Percentiles rank a stretch among this genome's conserved stretches.
phyloP scores from a whole-genome alignment of 805 yeast genomes.

The Metschnikowia borealis region DNA sequence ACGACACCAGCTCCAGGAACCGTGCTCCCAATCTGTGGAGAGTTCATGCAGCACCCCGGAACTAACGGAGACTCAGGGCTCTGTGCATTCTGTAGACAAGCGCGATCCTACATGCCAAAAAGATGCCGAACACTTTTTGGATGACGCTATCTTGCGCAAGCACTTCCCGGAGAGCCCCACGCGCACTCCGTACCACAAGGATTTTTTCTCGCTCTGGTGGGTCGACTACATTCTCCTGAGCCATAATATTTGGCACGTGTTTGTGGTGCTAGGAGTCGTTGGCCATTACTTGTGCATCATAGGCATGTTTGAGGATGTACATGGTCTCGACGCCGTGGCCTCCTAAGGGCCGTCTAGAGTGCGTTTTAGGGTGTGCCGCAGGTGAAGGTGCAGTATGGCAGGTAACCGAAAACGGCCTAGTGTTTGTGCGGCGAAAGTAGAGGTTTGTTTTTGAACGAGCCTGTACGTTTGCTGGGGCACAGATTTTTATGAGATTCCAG shows the following conservation, averaged over 20 bases:
- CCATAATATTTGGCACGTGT: slow-evolving; percentile 92
- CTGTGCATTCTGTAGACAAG: neutral
- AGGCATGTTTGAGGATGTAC: slow-evolving; percentile 55
- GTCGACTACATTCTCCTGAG: slow-evolving; percentile 70
- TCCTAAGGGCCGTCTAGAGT: neutral
- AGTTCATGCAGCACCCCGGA: neutral
- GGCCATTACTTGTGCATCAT: slow-evolving; percentile 83
- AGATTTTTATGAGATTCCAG: neutral
- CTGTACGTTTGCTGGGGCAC: neutral
- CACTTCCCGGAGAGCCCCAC: slow-evolving; percentile 35
- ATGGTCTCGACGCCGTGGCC: neutral
- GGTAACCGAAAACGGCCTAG: neutral
- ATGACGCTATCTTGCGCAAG: slow-evolving; percentile 29
- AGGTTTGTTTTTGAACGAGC: neutral
- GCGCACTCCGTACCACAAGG: slow-evolving; percentile 32
- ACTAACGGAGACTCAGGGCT: neutral
- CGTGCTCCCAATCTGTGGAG: neutral
- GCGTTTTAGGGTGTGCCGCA: neutral
- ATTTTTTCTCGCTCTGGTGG: slow-evolving; percentile 72
- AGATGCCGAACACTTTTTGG: slow-evolving; percentile 18
- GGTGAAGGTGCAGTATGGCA: neutral
- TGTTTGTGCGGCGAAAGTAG: neutral
- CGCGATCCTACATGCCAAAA: neutral
- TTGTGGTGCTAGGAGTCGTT: slow-evolving; percentile 82
- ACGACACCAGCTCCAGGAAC: slow-evolving; percentile 1